Conservation (phyloP, 2,329 filamentous ascomycete species). For the Sclerotinia nivalis region DNA sequence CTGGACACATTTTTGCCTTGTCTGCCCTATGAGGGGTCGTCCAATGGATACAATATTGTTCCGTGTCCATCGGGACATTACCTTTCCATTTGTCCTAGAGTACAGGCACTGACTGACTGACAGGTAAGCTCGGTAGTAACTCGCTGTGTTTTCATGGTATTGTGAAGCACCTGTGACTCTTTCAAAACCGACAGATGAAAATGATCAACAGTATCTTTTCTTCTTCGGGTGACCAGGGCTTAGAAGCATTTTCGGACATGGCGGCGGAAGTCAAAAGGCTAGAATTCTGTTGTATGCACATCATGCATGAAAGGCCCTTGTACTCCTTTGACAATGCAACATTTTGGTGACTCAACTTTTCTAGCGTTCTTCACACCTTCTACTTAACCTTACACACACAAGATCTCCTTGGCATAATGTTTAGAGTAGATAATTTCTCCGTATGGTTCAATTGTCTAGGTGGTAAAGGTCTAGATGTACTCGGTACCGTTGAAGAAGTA, state of each 20-base stretch:
- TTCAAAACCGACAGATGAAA: neutral
- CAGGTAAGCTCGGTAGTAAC: constrained; percentile 14
- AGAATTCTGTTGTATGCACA: neutral
- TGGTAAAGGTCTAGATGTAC: constrained; percentile 11
- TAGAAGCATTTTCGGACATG: constrained; percentile 14
- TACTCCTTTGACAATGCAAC: constrained; percentile 2
- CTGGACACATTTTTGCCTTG: neutral
- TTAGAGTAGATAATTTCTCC: constrained; percentile 5
- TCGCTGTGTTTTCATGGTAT: neutral
- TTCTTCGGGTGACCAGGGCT: constrained; percentile 19
- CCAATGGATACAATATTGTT: neutral
- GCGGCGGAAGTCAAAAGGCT: constrained; percentile 4
- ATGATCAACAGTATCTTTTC: constrained; percentile 9
- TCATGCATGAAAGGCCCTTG: constrained; percentile 9
- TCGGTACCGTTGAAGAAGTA: constrained; percentile 1
- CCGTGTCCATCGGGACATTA: neutral
- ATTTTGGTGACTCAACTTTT: neutral
- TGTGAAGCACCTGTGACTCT: constrained; percentile 19
- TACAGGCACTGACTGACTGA: constrained; percentile 1
- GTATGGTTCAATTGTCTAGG: neutral
- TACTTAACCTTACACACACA: neutral
- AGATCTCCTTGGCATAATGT: constrained; percentile 11
- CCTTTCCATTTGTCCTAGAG: constrained; percentile 1
- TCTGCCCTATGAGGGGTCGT: neutral
- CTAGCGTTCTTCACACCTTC: neutral